These are phyloP conservation scores for Barnettozyma sp. DNA, from an alignment of 805 yeast genomes.

Conservation along the genomic window DNA sequence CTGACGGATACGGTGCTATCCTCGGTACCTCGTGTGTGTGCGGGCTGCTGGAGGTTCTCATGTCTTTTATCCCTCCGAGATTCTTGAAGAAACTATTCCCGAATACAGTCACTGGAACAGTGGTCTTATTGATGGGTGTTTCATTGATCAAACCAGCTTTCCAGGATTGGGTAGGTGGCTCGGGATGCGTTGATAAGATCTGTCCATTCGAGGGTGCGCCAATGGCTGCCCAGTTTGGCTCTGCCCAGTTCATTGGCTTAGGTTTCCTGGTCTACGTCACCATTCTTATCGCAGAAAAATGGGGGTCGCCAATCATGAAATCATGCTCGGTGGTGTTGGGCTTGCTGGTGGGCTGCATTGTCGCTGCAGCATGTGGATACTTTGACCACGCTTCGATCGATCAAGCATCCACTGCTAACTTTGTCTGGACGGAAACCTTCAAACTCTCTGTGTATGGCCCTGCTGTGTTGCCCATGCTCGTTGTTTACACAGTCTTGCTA, in stretches of 20 bases:
- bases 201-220: slow-evolving; percentile 50
- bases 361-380: slow-evolving; percentile 88
- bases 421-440: slow-evolving; percentile 85
- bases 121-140: slow-evolving; percentile 78
- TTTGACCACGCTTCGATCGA: slow-evolving; percentile 53
- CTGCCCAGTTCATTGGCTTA: slow-evolving; percentile 81
- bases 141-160: slow-evolving; percentile 67
- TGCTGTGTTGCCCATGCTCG: slow-evolving; percentile 74
- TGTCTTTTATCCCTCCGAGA: slow-evolving; percentile 75
- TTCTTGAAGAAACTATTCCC: slow-evolving; percentile 72
- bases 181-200: slow-evolving; percentile 48
- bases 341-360: slow-evolving; percentile 79
- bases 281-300: slow-evolving; percentile 71
- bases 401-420: slow-evolving; percentile 77
- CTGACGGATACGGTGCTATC: slow-evolving; percentile 82
- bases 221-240: slow-evolving; percentile 66
- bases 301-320: slow-evolving; percentile 93
- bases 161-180: slow-evolving; percentile 83
- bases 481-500: slow-evolving; percentile 72
- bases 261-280: slow-evolving; percentile 77
- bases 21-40: slow-evolving; percentile 74
- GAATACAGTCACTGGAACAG: slow-evolving; percentile 88
- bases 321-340: slow-evolving; percentile 90
- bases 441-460: slow-evolving; percentile 75
- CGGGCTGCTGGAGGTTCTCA: slow-evolving; percentile 60